These are phyloP conservation scores for Macrophomina pseudophaseolina DNA, from an alignment of 2,329 filamentous ascomycete species.

Conservation along the genomic window DNA sequence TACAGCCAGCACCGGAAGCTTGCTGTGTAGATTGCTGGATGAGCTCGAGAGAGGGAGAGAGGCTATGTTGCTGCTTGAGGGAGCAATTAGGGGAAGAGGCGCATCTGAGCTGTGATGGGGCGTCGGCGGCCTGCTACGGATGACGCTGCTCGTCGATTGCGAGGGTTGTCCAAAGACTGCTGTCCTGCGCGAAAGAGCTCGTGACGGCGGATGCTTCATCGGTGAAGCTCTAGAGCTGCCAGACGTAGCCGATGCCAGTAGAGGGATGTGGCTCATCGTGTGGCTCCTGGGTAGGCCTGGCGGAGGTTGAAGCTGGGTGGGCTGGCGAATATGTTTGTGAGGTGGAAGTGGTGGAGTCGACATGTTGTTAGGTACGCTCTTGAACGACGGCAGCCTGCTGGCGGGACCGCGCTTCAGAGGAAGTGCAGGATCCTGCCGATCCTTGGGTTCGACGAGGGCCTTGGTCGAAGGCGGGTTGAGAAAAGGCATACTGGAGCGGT, in stretches of 20 bases:
- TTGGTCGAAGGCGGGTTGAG: slow-evolving; percentile 12
- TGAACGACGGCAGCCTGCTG: slow-evolving; percentile 14
- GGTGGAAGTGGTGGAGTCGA: not conserved
- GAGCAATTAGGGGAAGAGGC: not conserved
- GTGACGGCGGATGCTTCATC: not conserved
- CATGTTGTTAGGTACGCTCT: not conserved
- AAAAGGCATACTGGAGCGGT: slow-evolving; percentile 15
- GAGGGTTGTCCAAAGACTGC: not conserved
- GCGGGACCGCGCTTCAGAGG: not conserved
- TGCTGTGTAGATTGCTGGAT: not conserved
- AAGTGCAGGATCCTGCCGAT: not conserved
- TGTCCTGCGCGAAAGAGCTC: not conserved
- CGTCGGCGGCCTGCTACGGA: slow-evolving; percentile 17
- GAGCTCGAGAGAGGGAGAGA: not conserved
- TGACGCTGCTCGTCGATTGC: slow-evolving; percentile 9
- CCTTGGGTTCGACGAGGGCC: slow-evolving; percentile 2
- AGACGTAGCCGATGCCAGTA: not conserved
- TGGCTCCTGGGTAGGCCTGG: slow-evolving; percentile 18
- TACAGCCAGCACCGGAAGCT: not conserved
- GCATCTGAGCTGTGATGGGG: slow-evolving; percentile 4
- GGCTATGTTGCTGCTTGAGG: not conserved
- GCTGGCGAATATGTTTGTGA: not conserved
- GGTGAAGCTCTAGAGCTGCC: not conserved
- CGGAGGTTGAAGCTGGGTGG: not conserved
- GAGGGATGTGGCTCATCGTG: slow-evolving; percentile 18